These are phyloP conservation scores for Phytophthora fragariaefolia DNA, from an alignment of 352 stramenopile genomes.

Conservation along the genomic window DNA sequence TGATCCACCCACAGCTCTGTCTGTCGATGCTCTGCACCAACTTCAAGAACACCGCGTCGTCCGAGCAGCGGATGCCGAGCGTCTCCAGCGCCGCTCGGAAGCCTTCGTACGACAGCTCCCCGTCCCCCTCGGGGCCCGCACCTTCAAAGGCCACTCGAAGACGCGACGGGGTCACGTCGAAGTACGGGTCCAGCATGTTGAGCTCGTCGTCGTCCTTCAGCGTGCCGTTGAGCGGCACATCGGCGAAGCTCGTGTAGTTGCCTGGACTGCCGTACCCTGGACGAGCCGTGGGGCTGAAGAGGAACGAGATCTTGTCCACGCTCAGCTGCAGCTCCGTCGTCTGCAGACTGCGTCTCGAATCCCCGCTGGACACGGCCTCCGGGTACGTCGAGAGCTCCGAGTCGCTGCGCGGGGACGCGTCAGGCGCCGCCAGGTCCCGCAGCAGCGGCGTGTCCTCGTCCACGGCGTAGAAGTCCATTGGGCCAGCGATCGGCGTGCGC, in stretches of 20 bases:
- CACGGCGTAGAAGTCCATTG: slow-evolving; percentile 38
- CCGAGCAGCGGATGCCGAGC: slow-evolving; percentile 75
- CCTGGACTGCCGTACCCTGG: slow-evolving; percentile 21
- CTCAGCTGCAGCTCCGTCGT: slow-evolving; percentile 76
- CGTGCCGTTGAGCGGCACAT: slow-evolving; percentile 42
- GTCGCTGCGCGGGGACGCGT: slow-evolving; percentile 31
- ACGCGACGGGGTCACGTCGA: slow-evolving; percentile 81
- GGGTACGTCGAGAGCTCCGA: slow-evolving; percentile 27
- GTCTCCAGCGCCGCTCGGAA: slow-evolving; percentile 67
- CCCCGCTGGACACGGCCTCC: slow-evolving; percentile 1
- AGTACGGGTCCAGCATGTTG: slow-evolving; percentile 87
- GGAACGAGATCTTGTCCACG: slow-evolving; percentile 84
- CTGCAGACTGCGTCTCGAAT: slow-evolving; percentile 31
- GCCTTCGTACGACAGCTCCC: slow-evolving; percentile 58
- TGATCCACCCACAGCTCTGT: slow-evolving; percentile 48
- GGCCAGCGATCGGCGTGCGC: slow-evolving; percentile 1
- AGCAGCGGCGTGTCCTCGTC: slow-evolving; percentile 49
- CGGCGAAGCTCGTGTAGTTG: slow-evolving; percentile 60
- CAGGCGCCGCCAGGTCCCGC: slow-evolving; percentile 5
- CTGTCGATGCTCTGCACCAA: slow-evolving; percentile 76
- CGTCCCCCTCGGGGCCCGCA: slow-evolving; percentile 53
- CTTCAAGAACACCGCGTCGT: slow-evolving; percentile 76
- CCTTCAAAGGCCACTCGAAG: slow-evolving; percentile 78
- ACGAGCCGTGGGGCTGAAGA: slow-evolving; percentile 71
- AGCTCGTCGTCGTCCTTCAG: slow-evolving; percentile 68